Percentiles rank a stretch among this genome's conserved stretches.
Evolutionary conservation across 208 protist species (phyloP).

Genomic region (Trypanosoma congolense): DNA sequence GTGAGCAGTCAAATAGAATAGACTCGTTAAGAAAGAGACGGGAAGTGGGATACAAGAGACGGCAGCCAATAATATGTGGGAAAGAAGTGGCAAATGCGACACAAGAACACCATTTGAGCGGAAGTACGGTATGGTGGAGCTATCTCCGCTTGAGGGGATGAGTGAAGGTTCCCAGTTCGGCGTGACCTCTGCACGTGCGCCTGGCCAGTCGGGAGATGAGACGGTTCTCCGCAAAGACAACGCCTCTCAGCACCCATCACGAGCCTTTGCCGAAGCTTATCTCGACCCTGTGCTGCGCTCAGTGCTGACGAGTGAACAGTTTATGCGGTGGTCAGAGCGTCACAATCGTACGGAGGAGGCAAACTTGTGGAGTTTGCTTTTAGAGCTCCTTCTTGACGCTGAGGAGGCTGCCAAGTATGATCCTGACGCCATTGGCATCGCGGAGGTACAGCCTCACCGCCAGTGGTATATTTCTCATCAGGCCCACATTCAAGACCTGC

Average conservation of each 20-base stretch:
- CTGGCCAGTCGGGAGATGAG: neutral
- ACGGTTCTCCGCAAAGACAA: constrained; percentile 1
- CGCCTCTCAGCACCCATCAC: constrained; percentile 16
- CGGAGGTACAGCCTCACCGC: constrained; percentile 48
- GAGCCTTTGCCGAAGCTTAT: constrained; percentile 50
- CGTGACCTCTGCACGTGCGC: neutral
- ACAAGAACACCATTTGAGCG: constrained; percentile 25
- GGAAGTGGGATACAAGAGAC: too few relatives aligned
- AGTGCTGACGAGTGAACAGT: constrained; percentile 35
- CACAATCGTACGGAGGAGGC: constrained; percentile 37
- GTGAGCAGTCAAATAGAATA: too few relatives aligned
- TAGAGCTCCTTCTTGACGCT: constrained; percentile 49
- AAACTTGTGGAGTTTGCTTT: constrained; percentile 55
- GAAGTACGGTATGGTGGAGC: constrained; percentile 39
- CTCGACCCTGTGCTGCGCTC: constrained; percentile 23
- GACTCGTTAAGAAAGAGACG: too few relatives aligned
- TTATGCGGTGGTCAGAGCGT: constrained; percentile 33
- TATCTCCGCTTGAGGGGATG: constrained; percentile 17
- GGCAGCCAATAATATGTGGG: too few relatives aligned
- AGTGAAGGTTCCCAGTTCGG: neutral
- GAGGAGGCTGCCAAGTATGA: constrained; percentile 44
- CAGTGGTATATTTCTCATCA: constrained; percentile 80
- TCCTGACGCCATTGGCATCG: constrained; percentile 62
- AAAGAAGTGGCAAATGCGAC: too few relatives aligned
- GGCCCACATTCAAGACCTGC: constrained; percentile 63